A percentile compares a stretch with the other conserved stretches of the same genome.
These are phyloP conservation scores for Wickerhamiella australiensis DNA, from an alignment of 805 yeast species.

Conservation along the genomic window DNA sequence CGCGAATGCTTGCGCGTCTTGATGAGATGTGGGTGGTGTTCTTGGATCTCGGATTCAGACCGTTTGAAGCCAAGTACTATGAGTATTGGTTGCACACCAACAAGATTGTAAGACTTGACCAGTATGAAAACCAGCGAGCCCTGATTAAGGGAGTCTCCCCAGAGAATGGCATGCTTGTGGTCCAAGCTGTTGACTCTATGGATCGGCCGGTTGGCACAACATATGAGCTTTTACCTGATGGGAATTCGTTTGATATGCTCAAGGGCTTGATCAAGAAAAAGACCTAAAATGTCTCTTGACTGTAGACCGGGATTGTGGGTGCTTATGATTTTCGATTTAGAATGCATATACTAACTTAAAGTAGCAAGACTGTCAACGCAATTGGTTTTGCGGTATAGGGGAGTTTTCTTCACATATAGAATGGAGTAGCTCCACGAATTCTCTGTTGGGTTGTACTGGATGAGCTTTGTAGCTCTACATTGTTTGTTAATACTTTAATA, in stretches of 20 bases:
- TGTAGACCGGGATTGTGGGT: too few relatives aligned
- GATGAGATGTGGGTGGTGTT: constrained; percentile 46
- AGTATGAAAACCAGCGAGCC: constrained; percentile 43
- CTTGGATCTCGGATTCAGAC: constrained; percentile 49
- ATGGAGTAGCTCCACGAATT: too few relatives aligned
- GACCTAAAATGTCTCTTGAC: constrained; percentile 15
- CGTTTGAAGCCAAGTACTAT: constrained; percentile 62
- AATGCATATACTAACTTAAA: too few relatives aligned
- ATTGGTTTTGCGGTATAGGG: too few relatives aligned
- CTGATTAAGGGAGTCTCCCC: constrained; percentile 66
- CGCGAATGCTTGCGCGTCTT: constrained; percentile 53
- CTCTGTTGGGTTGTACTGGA: too few relatives aligned
- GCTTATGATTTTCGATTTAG: too few relatives aligned
- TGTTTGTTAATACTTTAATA: too few relatives aligned
- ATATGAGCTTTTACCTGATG: constrained; percentile 85
- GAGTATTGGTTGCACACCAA: constrained; percentile 72
- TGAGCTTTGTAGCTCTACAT: neutral
- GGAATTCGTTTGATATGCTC: constrained; percentile 92
- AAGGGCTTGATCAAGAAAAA: constrained; percentile 69
- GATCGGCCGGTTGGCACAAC: constrained; percentile 41
- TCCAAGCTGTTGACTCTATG: constrained; percentile 45
- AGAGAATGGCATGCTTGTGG: constrained; percentile 75
- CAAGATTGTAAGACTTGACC: constrained; percentile 60
- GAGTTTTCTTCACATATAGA: too few relatives aligned
- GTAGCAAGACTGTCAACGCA: too few relatives aligned